phyloP scores from a whole-genome alignment of 106 monocot species.

The Dendrobium huoshanense region DNA sequence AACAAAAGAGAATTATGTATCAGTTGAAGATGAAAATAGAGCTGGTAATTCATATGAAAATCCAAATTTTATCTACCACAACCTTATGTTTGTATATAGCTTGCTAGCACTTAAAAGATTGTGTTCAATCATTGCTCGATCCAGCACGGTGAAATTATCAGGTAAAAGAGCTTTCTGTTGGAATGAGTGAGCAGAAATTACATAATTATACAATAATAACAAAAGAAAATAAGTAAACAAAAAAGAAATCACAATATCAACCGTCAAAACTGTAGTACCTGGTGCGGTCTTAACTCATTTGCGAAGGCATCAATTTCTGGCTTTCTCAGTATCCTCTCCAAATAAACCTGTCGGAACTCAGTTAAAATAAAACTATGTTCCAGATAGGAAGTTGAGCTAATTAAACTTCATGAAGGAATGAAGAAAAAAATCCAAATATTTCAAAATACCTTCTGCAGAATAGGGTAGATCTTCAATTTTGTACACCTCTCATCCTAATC shows the following conservation, averaged over 20 bases:
- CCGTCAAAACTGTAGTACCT: conserved; percentile 27
- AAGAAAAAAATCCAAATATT: neutral
- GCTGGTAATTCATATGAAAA: neutral
- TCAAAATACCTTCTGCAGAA: conserved; percentile 75
- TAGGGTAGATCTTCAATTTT: conserved; percentile 97
- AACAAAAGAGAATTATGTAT: conserved; percentile 4
- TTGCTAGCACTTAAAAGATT: conserved; percentile 99
- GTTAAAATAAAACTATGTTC: neutral
- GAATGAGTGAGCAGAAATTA: conserved; percentile 5
- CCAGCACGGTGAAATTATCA: conserved; percentile 95
- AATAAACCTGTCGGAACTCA: conserved; percentile 53
- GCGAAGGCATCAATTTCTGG: conserved; percentile 99
- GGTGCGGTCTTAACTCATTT: conserved; percentile 87
- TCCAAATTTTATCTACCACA: neutral
- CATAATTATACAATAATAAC: neutral
- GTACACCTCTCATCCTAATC: conserved; percentile 93
- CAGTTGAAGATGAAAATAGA: neutral
- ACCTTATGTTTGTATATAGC: conserved; percentile 98
- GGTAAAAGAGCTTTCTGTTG: conserved; percentile 94
- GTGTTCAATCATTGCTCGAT: conserved; percentile 99
- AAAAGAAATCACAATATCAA: conserved; percentile 1
- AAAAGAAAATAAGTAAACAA: neutral
- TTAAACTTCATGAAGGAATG: neutral
- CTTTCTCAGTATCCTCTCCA: conserved; percentile 93
- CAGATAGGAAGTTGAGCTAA: neutral